Evolutionary conservation across 371 early-diverging fungal genomes (phyloP).

Genomic region (Mucor plumbeus): DNA sequence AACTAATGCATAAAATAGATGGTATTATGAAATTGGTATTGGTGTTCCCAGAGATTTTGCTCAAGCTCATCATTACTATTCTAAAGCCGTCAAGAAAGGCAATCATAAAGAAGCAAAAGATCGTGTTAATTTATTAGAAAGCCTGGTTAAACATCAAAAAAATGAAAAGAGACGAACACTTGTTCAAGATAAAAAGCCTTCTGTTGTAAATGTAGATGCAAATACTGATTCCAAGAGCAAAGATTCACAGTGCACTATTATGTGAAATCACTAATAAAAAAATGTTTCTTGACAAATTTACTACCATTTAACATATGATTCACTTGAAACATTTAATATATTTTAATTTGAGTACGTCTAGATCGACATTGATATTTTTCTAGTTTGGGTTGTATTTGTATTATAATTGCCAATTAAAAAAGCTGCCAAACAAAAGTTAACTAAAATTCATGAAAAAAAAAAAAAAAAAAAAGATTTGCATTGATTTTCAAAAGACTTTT

Average conservation of each 20-base stretch:
- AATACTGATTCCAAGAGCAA: background rate
- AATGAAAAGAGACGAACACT: conserved; percentile 20
- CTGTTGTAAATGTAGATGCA: background rate
- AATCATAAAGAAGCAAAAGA: conserved; percentile 28
- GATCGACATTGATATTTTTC: no score
- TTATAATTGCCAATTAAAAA: no score
- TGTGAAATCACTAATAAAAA: conserved; percentile 8
- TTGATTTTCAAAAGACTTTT: no score
- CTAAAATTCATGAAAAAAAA: no score
- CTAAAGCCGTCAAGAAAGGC: conserved; percentile 40
- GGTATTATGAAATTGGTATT: conserved; percentile 56
- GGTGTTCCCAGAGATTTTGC: conserved; percentile 42
- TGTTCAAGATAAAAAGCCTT: conserved; percentile 11
- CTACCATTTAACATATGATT: background rate
- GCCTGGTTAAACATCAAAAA: conserved; percentile 19
- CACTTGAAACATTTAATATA: background rate
- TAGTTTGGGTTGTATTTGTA: no score
- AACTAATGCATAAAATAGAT: conserved; percentile 24
- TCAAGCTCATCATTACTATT: conserved; percentile 37
- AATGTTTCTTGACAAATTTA: background rate
- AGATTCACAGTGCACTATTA: conserved; percentile 23
- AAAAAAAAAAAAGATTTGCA: no score
- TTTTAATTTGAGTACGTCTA: no score
- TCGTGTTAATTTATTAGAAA: conserved; percentile 17
- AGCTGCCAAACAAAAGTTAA: no score